These are phyloP conservation scores for Scheffersomyces ergatensis DNA, from an alignment of 805 yeast species.

Conservation along the genomic window DNA sequence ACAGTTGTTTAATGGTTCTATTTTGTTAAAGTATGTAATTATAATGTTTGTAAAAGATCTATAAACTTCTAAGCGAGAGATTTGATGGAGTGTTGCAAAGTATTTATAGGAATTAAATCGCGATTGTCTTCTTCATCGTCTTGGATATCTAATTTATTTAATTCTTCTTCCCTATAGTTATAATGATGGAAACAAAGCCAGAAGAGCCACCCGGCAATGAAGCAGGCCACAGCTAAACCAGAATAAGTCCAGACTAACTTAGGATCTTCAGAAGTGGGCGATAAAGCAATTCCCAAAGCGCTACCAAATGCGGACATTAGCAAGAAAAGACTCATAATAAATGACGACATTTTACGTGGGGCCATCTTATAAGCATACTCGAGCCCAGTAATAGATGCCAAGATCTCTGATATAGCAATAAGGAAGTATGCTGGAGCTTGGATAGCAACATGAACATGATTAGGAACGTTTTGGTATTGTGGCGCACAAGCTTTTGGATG, in stretches of 20 bases:
- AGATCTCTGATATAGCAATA: slow-evolving; percentile 72
- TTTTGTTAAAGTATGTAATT: no score
- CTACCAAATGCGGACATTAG: slow-evolving; percentile 76
- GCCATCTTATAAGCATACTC: slow-evolving; percentile 86
- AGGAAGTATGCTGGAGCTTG: slow-evolving; percentile 73
- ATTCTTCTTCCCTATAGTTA: slow-evolving; percentile 55
- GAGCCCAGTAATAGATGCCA: slow-evolving; percentile 77
- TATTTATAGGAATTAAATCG: slow-evolving; percentile 17
- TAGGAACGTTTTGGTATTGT: slow-evolving; percentile 39
- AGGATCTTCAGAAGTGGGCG: slow-evolving; percentile 67
- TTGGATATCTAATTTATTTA: slow-evolving; percentile 49
- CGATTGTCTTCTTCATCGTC: slow-evolving; percentile 10
- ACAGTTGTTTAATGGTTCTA: no score
- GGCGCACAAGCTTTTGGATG: slow-evolving; percentile 55
- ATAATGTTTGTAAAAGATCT: no score
- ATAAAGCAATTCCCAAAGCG: slow-evolving; percentile 70
- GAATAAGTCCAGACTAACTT: slow-evolving; percentile 67
- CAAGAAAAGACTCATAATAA: slow-evolving; percentile 63
- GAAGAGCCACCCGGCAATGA: slow-evolving; percentile 59
- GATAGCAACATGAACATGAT: slow-evolving; percentile 62
- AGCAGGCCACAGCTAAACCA: slow-evolving; percentile 59
- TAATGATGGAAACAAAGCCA: slow-evolving; percentile 57
- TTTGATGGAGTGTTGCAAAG: slow-evolving; percentile 11
- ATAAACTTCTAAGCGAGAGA: slow-evolving; percentile 10
- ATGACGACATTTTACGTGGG: slow-evolving; percentile 64